Percentiles rank a stretch among this genome's conserved stretches.
These are phyloP conservation scores for Pisolithus marmoratus DNA, from an alignment of 768 basidiomycete genomes.

Conservation along the genomic window DNA sequence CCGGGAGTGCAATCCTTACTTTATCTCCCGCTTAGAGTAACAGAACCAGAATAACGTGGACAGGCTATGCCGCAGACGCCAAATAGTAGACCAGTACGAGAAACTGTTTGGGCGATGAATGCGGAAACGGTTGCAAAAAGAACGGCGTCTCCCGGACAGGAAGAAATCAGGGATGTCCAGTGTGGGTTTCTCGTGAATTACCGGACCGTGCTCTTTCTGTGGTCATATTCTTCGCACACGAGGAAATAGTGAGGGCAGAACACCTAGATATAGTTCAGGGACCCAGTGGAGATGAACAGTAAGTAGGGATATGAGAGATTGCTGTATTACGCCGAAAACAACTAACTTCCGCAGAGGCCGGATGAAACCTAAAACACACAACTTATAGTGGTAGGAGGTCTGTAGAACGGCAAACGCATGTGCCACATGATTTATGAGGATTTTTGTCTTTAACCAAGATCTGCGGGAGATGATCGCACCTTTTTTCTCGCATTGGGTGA, in stretches of 20 bases:
- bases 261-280: neutral
- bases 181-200: neutral
- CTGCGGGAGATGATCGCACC: too few relatives aligned
- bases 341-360: too few relatives aligned
- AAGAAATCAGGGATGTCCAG: slow-evolving; percentile 7
- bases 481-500: too few relatives aligned
- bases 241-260: neutral
- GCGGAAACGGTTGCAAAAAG: slow-evolving; percentile 9
- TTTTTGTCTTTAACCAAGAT: too few relatives aligned
- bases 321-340: too few relatives aligned
- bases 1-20: neutral
- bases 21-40: neutral
- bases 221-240: neutral
- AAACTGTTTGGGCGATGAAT: slow-evolving; percentile 5
- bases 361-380: too few relatives aligned
- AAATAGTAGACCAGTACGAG: neutral
- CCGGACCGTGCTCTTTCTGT: neutral
- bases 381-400: too few relatives aligned
- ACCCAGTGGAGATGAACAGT: neutral
- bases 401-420: too few relatives aligned
- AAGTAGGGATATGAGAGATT: neutral
- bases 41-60: neutral
- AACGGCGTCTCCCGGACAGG: slow-evolving; percentile 3
- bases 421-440: too few relatives aligned
- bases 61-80: neutral